A percentile compares a stretch with the other conserved stretches of the same genome.
These are phyloP conservation scores for Trichoderma sp. DNA, from an alignment of 2,329 filamentous ascomycete species.

Conservation along the genomic window DNA sequence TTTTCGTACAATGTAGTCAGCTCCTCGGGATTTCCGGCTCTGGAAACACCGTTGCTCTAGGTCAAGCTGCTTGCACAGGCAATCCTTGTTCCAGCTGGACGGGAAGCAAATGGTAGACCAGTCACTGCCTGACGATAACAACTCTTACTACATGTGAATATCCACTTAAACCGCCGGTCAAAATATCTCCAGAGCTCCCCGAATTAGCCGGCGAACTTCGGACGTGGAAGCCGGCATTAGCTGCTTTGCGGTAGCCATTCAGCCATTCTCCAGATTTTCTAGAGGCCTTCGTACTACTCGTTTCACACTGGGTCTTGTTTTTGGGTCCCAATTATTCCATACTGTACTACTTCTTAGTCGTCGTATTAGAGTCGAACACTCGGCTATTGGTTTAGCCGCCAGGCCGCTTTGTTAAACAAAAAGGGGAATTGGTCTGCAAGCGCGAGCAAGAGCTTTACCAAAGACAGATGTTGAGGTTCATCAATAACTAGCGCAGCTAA, in stretches of 20 bases:
- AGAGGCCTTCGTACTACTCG: background rate
- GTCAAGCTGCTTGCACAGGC: background rate
- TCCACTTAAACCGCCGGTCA: conserved; percentile 1
- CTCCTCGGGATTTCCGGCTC: background rate
- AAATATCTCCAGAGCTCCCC: background rate
- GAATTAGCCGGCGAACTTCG: background rate
- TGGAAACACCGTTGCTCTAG: background rate
- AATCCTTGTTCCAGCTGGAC: background rate
- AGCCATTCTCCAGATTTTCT: background rate
- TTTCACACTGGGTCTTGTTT: background rate
- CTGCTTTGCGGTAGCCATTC: background rate
- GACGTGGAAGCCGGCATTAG: background rate
- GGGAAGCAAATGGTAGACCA: background rate
- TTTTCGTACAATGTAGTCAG: background rate
- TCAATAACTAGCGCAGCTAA: background rate
- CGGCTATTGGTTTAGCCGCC: conserved; percentile 12
- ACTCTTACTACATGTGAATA: background rate
- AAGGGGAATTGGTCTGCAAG: background rate
- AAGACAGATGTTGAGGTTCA: background rate
- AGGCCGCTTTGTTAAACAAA: background rate
- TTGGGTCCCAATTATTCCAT: background rate
- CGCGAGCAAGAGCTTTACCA: background rate
- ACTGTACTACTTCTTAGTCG: no score
- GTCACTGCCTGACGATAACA: background rate
- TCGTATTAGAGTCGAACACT: background rate